Base-by-base conservation (phyloP, 257 asterid genomes). In the Salvia miltiorrhiza region DNA sequence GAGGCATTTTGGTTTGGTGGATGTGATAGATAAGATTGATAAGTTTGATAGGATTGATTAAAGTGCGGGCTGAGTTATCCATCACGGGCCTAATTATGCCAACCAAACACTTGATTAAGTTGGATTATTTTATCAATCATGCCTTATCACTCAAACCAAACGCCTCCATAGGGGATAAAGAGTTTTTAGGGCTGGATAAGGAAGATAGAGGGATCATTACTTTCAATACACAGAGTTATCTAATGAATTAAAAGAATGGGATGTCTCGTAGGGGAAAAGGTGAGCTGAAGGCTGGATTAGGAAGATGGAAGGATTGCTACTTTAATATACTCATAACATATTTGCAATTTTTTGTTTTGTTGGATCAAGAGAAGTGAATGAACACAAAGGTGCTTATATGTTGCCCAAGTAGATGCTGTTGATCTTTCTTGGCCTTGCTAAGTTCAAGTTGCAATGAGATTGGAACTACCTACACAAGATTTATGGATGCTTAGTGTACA, bases 331-430 rank as follows among this genome's bases (percentile, higher is more conserved):
- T n/a, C n/a, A n/a, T 19, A 56, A 47, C 69, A 55, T 43, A 37
- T 32, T 47, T 54, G 26, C 52, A 60, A 14, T 9, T 14, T 12
- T 10, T 21, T 4, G 26, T 28, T 57, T 5, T 63, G 40, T 39
- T 72, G 67, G 67, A 41, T 20, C 9, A 71, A 60, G 24, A 69
- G 21, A 39, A 64, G 54, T 33, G 28, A 63, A 39, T 73, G 17
- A 52, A 44, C 6, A 13, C 14, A 47, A 49, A 17, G 53, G 54
- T 67, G 45, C 56, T 50, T 68, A 32, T 49, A 33, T 60, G 43
- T 60, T 59, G 6, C 45, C 53, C 57, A 14, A 64, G 62, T 30
- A 52, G 26, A 52, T 52, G 58, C 30, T 61, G 49, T 69, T 52
- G 21, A 35, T 48, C 68, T 66, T 11, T 58, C 41, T 59, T 45